Conservation (phyloP, 2,329 filamentous ascomycete genomes). For the Pestalotiopsis sp. region DNA sequence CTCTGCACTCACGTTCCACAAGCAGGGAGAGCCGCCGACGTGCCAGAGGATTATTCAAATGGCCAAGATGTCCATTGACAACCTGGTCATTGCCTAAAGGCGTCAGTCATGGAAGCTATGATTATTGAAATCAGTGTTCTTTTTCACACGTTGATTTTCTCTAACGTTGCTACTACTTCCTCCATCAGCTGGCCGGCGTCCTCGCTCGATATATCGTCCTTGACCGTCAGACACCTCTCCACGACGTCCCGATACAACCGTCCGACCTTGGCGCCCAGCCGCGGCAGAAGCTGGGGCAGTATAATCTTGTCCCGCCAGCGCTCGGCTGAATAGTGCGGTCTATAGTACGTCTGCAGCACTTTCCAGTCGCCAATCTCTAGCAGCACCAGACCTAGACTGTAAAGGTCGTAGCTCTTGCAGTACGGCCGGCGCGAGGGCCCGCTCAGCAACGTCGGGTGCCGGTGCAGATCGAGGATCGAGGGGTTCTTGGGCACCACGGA, state of each 20-base stretch:
- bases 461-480: constrained; percentile 46
- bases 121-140: neutral
- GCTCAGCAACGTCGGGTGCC: constrained; percentile 45
- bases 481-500: constrained; percentile 42
- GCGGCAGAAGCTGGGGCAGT: constrained; percentile 41
- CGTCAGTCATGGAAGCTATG: neutral
- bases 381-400: constrained; percentile 51
- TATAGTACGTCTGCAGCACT: constrained; percentile 41
- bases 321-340: constrained; percentile 42
- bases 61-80: constrained; percentile 55
- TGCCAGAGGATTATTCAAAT: constrained; percentile 57
- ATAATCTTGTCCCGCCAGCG: constrained; percentile 46
- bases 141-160: constrained; percentile 35
- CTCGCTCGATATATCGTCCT: constrained; percentile 37
- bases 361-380: constrained; percentile 55
- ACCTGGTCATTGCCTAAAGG: constrained; percentile 53
- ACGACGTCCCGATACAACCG: constrained; percentile 42
- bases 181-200: constrained; percentile 45
- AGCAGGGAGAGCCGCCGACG: constrained; percentile 39
- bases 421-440: constrained; percentile 39
- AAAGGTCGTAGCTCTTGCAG: constrained; percentile 44
- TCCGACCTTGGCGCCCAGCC: constrained; percentile 43
- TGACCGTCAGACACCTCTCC: constrained; percentile 40
- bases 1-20: constrained; percentile 28
- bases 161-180: constrained; percentile 41